Conservation (phyloP, 768 basidiomycete species). For the Tulasnella sp. region DNA sequence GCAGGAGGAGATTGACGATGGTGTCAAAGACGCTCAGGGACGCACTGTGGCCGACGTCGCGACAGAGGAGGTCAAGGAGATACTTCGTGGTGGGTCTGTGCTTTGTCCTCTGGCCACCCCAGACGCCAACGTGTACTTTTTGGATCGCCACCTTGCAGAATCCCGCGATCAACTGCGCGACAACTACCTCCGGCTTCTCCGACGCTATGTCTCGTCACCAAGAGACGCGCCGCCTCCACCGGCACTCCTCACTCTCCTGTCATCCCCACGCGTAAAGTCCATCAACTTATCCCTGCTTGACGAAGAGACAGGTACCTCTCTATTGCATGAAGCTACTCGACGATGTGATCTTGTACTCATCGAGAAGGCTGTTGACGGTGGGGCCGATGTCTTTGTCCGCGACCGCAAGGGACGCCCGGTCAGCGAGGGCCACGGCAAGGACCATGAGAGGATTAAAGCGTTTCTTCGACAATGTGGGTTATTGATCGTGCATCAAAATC, state of each 20-base stretch:
- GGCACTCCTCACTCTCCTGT: constrained; percentile 46
- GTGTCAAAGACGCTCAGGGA: constrained; percentile 51
- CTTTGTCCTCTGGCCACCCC: background rate
- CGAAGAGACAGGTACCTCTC: constrained; percentile 56
- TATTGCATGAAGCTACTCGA: constrained; percentile 79
- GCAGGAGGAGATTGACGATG: constrained; percentile 72
- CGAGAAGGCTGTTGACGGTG: constrained; percentile 71
- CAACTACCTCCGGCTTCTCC: constrained; percentile 58
- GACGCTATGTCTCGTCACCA: constrained; percentile 58
- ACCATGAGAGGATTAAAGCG: constrained; percentile 61
- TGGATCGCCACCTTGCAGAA: constrained; percentile 38
- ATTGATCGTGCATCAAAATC: background rate
- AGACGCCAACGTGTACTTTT: background rate
- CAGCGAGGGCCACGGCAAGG: constrained; percentile 49
- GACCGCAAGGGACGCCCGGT: constrained; percentile 60
- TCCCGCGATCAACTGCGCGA: constrained; percentile 66
- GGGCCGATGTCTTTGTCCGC: constrained; percentile 79
- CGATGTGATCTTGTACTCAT: constrained; percentile 70
- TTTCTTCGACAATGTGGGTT: constrained; percentile 73
- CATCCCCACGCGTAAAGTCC: constrained; percentile 52
- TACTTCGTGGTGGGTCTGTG: constrained; percentile 45
- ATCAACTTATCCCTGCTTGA: constrained; percentile 75
- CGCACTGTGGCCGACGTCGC: constrained; percentile 62
- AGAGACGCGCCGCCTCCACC: constrained; percentile 23
- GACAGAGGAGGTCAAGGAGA: constrained; percentile 47